phyloP scores from a whole-genome alignment of 768 basidiomycete genomes.

The Kwoniella shandongensis region DNA sequence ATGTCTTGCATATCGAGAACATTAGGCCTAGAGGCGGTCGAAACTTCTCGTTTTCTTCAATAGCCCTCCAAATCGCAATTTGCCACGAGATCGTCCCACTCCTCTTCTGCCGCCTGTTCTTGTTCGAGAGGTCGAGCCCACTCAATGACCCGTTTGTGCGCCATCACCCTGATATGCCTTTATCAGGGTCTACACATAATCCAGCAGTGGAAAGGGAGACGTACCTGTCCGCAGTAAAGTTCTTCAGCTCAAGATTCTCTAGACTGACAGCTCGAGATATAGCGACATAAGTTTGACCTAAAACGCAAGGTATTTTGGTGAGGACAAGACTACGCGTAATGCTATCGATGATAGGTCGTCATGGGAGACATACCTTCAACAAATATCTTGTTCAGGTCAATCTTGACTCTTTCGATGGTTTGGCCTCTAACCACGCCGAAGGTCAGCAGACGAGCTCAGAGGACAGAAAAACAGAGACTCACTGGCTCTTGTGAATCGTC shows the following conservation, averaged over 20 bases:
- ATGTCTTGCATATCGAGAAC: too few species aligned
- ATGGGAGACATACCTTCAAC: conserved; percentile 53
- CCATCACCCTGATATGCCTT: conserved; percentile 30
- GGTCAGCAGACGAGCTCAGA: neutral
- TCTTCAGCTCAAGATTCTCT: conserved; percentile 43
- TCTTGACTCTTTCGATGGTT: conserved; percentile 81
- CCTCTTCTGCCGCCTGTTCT: conserved; percentile 30
- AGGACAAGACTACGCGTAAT: neutral
- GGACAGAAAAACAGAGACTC: neutral
- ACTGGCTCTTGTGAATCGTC: conserved; percentile 26
- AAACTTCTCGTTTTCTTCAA: too few species aligned
- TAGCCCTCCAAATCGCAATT: conserved; percentile 17
- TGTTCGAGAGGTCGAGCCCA: conserved; percentile 37
- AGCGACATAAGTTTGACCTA: conserved; percentile 49
- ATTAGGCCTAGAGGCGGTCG: too few species aligned
- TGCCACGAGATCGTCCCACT: conserved; percentile 34
- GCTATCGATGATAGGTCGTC: neutral
- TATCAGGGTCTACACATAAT: too few species aligned
- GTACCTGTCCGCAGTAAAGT: conserved; percentile 32
- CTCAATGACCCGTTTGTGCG: conserved; percentile 33
- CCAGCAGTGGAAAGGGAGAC: neutral
- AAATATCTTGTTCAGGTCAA: conserved; percentile 85
- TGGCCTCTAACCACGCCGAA: conserved; percentile 27
- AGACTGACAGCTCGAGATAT: conserved; percentile 49
- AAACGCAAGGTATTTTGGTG: neutral